Base-by-base conservation (phyloP, 1,139 yeast species). In the Candida labiduridarum region DNA sequence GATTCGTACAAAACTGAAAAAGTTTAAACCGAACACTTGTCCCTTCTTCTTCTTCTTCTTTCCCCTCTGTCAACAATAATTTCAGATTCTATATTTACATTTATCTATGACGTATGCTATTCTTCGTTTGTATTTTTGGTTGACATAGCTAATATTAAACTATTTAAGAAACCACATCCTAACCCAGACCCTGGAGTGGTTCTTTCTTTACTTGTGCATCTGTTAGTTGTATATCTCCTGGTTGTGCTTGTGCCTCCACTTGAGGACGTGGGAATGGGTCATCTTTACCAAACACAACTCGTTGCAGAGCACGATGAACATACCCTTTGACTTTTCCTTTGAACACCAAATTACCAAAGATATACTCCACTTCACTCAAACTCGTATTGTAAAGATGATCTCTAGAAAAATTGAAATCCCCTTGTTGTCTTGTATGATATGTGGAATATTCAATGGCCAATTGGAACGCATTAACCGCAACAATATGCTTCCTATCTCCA, bases 291-390 rank as follows among this genome's bases (percentile, higher is more conserved):
- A 92, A 68, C 14, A 92, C 97, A 29, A 91, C 72, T 52, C 89
- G 87, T 49, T 87, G 83, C 14, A 83, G 80, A 62, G 89, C 95
- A 43, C 8, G 31, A 7, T 96, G 87, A 22, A 92, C 69, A 65
- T 91, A 92, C 1, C 97, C 98, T 68, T 88, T 90, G 52, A 91
- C 73, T 50, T 70, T 71, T 10, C 89, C 89, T 41, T 67, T 69
- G 46, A 78, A 73, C 15, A 92, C 89, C 59, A 88, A 68, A 50
- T 80, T 80, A 0, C 97, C 92, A 40, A 91, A 59, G 25, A 81
- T 67, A 56, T 95, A 84, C 67, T 92, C 97, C 5, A 87, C 74
- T 47, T 83, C 85, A 57, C 83, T 86, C 33, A 70, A 57, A 16
- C 65, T 52, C 31, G 59, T 60, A 10, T 48, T 47, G 44, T 57